phyloP scores from a whole-genome alignment of 2,329 filamentous ascomycete species.

The Fusarium pseudograminearum region DNA sequence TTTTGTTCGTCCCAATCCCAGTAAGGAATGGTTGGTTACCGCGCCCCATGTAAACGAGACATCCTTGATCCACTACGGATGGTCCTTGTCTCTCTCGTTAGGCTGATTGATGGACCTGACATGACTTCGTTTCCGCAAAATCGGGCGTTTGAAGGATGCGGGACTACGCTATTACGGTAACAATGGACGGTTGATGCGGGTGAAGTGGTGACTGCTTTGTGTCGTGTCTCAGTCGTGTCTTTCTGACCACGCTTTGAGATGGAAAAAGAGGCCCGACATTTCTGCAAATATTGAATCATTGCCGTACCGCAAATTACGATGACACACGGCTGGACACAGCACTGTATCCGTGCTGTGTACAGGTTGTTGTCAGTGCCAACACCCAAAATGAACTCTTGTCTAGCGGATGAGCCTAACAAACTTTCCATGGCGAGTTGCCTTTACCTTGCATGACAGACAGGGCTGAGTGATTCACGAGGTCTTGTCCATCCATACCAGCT shows the following conservation, averaged over 20 bases:
- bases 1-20: not conserved
- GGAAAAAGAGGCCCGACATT: constrained; percentile 5
- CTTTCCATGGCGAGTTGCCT: constrained; percentile 17
- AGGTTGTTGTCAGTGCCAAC: not conserved
- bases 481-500: constrained; percentile 28
- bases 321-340: not conserved
- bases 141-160: constrained; percentile 30
- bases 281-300: not conserved
- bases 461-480: constrained; percentile 29
- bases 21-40: constrained; percentile 2
- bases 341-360: not conserved
- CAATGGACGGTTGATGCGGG: constrained; percentile 12
- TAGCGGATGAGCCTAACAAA: constrained; percentile 21
- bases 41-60: constrained; percentile 27
- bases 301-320: not conserved
- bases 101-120: constrained; percentile 18
- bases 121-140: constrained; percentile 29
- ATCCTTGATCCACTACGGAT: constrained; percentile 16
- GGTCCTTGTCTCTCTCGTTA: constrained; percentile 25
- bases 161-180: constrained; percentile 16
- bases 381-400: constrained; percentile 19
- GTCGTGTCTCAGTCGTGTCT: not conserved
- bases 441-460: constrained; percentile 22
- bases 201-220: constrained; percentile 6
- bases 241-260: not conserved